Evolutionary conservation across 331 rosid genomes (phyloP).

Genomic region (Arachis monticola): DNA sequence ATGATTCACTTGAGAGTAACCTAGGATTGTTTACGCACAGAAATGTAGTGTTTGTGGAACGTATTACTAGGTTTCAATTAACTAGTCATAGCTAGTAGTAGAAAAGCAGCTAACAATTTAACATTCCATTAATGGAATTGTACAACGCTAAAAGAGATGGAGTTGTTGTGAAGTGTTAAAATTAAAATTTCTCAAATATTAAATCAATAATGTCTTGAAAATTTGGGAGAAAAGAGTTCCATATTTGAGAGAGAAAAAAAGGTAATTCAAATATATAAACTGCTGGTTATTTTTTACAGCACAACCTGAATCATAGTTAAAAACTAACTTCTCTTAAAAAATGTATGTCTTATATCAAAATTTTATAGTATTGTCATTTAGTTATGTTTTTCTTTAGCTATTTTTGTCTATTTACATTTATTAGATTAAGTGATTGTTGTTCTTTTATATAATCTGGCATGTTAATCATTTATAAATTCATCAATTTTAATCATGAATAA

Average conservation of each 20-base stretch:
- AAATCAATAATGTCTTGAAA: background rate
- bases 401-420: background rate
- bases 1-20: background rate
- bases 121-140: background rate
- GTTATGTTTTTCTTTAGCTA: background rate
- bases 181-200: background rate
- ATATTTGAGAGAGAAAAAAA: background rate
- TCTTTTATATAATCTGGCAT: slow-evolving; percentile 1
- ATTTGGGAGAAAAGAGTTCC: slow-evolving; percentile 4
- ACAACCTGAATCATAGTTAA: slow-evolving; percentile 1
- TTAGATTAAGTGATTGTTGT: background rate
- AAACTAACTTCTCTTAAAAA: background rate
- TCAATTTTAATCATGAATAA: slow-evolving; percentile 1
- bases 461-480: slow-evolving; percentile 4
- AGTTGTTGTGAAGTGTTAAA: background rate
- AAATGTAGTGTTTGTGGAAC: background rate
- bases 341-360: background rate
- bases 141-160: background rate
- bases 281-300: background rate
- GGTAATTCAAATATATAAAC: background rate
- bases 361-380: slow-evolving; percentile 13
- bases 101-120: background rate
- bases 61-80: background rate
- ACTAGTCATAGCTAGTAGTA: slow-evolving; percentile 4
- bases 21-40: background rate